phyloP scores from a whole-genome alignment of 2,329 filamentous ascomycete genomes.

The Botrytis sinoallii region DNA sequence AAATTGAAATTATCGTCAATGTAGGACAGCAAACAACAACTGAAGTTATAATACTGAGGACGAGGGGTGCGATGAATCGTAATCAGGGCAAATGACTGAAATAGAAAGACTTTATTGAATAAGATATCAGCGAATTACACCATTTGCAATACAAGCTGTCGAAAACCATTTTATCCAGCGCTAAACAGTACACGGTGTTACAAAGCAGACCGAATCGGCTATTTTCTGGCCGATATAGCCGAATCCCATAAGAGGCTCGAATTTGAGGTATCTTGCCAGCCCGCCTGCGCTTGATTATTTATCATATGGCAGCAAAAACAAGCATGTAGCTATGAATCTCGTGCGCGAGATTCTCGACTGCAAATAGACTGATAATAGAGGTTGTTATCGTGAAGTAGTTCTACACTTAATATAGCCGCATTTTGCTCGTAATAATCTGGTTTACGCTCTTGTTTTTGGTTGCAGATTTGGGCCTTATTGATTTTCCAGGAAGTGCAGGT shows the following conservation, averaged over 20 bases:
- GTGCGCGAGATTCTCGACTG: too few relatives aligned
- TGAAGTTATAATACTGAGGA: not conserved
- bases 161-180: accelerated
- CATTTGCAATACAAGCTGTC: too few relatives aligned
- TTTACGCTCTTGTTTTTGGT: not conserved
- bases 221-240: not conserved
- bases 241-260: not conserved
- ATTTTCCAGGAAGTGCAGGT: not conserved
- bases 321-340: not conserved
- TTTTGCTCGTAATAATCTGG: not conserved
- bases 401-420: not conserved
- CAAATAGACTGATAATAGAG: not conserved
- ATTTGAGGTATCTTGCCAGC: not conserved
- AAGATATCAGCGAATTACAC: not conserved
- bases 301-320: not conserved
- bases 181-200: not conserved
- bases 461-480: not conserved
- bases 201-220: not conserved
- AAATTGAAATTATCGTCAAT: not conserved
- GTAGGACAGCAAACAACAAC: not conserved
- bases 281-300: not conserved
- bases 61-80: not conserved
- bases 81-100: not conserved
- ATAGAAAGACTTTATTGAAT: not conserved
- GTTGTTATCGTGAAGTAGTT: not conserved